Evolutionary conservation across 257 asterid genomes (phyloP).

Genomic region (Marsdenia floribunda): DNA sequence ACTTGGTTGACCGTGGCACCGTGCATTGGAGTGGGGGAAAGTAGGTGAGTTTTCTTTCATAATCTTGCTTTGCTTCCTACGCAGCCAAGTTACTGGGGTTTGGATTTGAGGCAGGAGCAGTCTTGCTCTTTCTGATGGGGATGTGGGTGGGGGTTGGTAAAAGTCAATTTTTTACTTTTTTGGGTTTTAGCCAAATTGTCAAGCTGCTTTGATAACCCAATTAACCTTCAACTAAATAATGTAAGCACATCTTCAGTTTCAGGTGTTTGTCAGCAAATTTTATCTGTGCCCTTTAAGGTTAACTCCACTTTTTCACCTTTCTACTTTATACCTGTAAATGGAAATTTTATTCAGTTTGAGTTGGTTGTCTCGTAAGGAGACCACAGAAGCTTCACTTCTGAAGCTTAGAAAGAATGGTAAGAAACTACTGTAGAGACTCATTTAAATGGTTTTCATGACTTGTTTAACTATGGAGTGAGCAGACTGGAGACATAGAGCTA

Average conservation of each 20-base stretch:
- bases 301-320: background rate
- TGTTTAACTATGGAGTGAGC: too few species aligned
- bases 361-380: background rate
- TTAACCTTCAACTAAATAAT: background rate
- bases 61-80: constrained; percentile 13
- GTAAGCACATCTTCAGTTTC: too few species aligned
- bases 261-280: too few species aligned
- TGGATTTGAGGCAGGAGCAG: background rate
- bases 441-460: too few species aligned
- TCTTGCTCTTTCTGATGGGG: background rate
- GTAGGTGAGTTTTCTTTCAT: constrained; percentile 47
- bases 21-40: constrained; percentile 91
- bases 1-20: constrained; percentile 93
- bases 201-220: background rate
- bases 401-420: background rate
- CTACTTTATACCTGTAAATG: background rate
- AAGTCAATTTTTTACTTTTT: background rate
- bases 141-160: background rate
- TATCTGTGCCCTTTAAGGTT: background rate
- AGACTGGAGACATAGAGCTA: too few species aligned
- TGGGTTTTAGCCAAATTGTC: background rate
- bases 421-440: background rate
- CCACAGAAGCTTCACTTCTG: background rate
- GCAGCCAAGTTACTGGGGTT: constrained; percentile 8
- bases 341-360: background rate